phyloP scores from a whole-genome alignment of 192 early-diverging fungal species.

The Coemansia sp. region DNA sequence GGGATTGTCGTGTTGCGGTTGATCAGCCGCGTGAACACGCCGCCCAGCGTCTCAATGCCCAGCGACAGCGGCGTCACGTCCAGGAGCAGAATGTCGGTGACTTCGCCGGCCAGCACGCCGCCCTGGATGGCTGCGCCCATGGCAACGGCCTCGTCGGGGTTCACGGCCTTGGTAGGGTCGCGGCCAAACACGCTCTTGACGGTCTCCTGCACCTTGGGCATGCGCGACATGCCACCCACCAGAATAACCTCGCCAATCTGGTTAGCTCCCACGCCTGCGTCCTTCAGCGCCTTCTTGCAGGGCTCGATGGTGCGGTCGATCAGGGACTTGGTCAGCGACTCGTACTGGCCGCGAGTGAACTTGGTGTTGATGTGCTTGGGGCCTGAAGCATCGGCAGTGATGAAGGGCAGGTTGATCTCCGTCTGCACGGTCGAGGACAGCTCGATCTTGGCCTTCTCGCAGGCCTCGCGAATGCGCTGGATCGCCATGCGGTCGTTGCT shows the following conservation, averaged over 20 bases:
- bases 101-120: constrained; percentile 94
- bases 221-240: constrained; percentile 97
- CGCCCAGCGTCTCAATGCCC: constrained; percentile 97
- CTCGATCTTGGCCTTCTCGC: constrained; percentile 99
- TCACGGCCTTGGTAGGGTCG: constrained; percentile 92
- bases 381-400: constrained; percentile 75
- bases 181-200: constrained; percentile 87
- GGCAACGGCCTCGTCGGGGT: constrained; percentile 98
- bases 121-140: constrained; percentile 98
- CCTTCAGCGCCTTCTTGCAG: constrained; percentile 95
- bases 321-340: constrained; percentile 74
- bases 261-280: constrained; percentile 76
- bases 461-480: constrained; percentile 95
- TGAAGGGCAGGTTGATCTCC: constrained; percentile 95
- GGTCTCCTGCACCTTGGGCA: constrained; percentile 93
- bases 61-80: constrained; percentile 97
- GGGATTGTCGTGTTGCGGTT: constrained; percentile 98
- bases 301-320: constrained; percentile 88
- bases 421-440: constrained; percentile 92
- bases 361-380: constrained; percentile 98
- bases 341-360: constrained; percentile 87
- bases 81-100: constrained; percentile 91
- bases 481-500: constrained; percentile 89
- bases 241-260: constrained; percentile 94
- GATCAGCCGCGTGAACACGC: constrained; percentile 96